These are phyloP conservation scores for Apostasia ramifera DNA, from an alignment of 106 monocot genomes.

Conservation along the genomic window DNA sequence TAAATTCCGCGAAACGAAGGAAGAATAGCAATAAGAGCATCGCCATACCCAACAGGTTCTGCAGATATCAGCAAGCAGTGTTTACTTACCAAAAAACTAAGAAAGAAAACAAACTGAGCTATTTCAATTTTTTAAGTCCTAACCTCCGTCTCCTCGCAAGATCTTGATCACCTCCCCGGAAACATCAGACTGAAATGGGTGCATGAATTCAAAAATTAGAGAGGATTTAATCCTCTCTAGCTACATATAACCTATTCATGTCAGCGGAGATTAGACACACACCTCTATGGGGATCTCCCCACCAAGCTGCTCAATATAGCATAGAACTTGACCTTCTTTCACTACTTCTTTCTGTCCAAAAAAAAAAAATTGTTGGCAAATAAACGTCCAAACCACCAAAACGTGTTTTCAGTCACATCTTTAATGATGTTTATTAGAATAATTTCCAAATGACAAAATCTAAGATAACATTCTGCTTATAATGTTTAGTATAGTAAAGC, in stretches of 20 bases:
- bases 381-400: too few relatives aligned
- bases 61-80: constrained; percentile 1
- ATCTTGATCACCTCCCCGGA: constrained; percentile 81
- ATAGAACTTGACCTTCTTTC: constrained; percentile 68
- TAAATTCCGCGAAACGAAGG: constrained; percentile 78
- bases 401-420: too few relatives aligned
- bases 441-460: too few relatives aligned
- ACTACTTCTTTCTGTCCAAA: constrained; percentile 58
- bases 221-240: constrained; percentile 3
- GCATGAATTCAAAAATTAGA: neutral
- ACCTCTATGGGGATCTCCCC: constrained; percentile 79
- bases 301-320: constrained; percentile 71
- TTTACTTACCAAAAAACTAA: neutral
- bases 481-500: too few relatives aligned
- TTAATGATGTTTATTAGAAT: too few relatives aligned
- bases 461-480: too few relatives aligned
- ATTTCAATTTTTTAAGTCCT: constrained; percentile 3
- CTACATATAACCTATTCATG: neutral
- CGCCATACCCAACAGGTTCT: constrained; percentile 79
- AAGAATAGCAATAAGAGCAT: constrained; percentile 64
- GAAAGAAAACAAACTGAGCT: neutral
- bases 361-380: neutral
- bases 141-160: constrained; percentile 58
- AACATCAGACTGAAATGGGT: constrained; percentile 55
- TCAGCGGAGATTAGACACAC: neutral